A percentile compares a stretch with the other conserved stretches of the same genome.
Evolutionary conservation across 2,329 filamentous ascomycete genomes (phyloP).

Genomic region (Diaporthe citri): DNA sequence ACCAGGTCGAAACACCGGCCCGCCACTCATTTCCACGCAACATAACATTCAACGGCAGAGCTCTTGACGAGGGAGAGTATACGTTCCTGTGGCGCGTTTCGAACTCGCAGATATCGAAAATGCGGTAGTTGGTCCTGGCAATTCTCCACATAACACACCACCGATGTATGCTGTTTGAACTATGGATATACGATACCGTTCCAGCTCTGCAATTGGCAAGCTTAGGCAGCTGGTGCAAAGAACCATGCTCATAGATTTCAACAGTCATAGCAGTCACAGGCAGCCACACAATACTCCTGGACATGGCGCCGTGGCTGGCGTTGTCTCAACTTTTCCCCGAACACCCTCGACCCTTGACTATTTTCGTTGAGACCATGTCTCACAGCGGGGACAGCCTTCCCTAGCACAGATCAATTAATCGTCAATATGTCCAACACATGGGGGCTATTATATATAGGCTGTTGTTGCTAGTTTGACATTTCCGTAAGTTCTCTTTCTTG

Average conservation of each 20-base stretch:
- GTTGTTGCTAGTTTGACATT: background rate
- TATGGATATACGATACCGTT: background rate
- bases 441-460: background rate
- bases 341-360: background rate
- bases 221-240: background rate
- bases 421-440: background rate
- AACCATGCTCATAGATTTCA: background rate
- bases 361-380: constrained; percentile 25
- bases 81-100: background rate
- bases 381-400: background rate
- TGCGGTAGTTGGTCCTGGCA: background rate
- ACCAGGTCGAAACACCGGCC: background rate
- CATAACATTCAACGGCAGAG: background rate
- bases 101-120: background rate
- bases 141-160: background rate
- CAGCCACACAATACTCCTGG: background rate
- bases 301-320: background rate
- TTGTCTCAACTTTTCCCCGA: constrained; percentile 19
- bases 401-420: background rate
- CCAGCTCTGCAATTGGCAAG: no score
- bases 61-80: background rate
- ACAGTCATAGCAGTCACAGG: background rate
- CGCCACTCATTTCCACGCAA: background rate
- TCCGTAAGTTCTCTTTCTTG: background rate
- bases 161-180: background rate